phyloP scores from a whole-genome alignment of 441 rosid genomes.

The Manihot esculenta region DNA sequence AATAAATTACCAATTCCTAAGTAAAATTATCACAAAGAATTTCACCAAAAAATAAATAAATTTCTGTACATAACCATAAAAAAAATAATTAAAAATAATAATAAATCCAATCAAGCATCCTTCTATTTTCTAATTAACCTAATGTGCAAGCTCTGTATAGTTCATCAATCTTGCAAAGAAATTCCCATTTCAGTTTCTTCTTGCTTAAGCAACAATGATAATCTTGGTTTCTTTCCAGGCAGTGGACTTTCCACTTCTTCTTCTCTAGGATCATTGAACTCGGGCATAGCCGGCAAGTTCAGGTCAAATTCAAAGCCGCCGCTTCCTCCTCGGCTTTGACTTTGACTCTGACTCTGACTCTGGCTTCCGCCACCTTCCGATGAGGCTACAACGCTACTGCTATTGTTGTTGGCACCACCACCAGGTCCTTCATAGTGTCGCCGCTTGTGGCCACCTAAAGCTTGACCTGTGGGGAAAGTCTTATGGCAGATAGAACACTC shows the following conservation, averaged over 20 bases:
- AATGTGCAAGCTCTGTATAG: not conserved
- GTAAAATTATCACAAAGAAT: not conserved
- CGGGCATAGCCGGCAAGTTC: constrained; percentile 55
- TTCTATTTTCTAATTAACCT: not conserved
- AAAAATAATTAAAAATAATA: not conserved
- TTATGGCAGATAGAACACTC: constrained; percentile 77
- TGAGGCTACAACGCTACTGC: constrained; percentile 14
- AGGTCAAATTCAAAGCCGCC: constrained; percentile 52
- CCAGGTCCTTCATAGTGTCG: constrained; percentile 72
- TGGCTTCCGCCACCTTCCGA: constrained; percentile 37
- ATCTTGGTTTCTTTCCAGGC: constrained; percentile 58
- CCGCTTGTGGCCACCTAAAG: constrained; percentile 86
- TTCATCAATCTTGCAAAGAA: not conserved
- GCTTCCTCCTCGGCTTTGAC: constrained; percentile 29
- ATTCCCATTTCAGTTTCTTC: constrained; percentile 7
- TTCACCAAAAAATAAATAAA: constrained; percentile 29
- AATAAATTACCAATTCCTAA: too few species aligned
- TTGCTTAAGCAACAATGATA: constrained; percentile 31
- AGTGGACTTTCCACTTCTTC: constrained; percentile 65
- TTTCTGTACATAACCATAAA: constrained; percentile 33
- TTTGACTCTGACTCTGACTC: constrained; percentile 53
- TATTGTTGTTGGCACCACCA: constrained; percentile 24
- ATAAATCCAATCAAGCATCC: not conserved
- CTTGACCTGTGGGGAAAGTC: constrained; percentile 77
- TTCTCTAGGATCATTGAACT: constrained; percentile 29